phyloP scores from a whole-genome alignment of 371 early-diverging fungal species.

The Batrachochytrium dendrobatidis region DNA sequence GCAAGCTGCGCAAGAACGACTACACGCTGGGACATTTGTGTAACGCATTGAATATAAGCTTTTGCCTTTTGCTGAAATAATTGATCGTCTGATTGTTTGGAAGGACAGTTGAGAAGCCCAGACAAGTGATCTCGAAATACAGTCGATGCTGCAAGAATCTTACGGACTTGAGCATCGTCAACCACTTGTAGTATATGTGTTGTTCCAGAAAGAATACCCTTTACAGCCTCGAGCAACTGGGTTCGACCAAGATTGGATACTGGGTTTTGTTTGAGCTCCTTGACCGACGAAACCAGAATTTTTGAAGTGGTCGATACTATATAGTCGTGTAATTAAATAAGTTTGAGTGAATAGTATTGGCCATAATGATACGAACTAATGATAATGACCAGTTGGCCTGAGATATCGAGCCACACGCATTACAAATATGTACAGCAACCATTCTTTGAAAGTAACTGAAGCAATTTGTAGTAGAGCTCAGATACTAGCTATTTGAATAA shows the following conservation, averaged over 20 bases:
- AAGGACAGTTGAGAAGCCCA: neutral
- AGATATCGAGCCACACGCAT: neutral
- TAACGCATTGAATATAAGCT: slow-evolving; percentile 14
- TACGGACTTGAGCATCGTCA: slow-evolving; percentile 43
- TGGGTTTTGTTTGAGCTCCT: slow-evolving; percentile 29
- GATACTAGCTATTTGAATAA: no score
- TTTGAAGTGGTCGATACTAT: slow-evolving; percentile 31
- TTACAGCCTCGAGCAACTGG: slow-evolving; percentile 38
- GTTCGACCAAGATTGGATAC: slow-evolving; percentile 27
- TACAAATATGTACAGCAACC: neutral
- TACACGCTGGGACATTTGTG: slow-evolving; percentile 22
- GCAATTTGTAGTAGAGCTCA: no score
- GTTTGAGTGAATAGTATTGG: neutral
- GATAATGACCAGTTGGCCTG: neutral
- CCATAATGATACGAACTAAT: neutral
- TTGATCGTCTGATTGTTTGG: neutral
- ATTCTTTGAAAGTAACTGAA: neutral
- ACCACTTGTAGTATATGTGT: slow-evolving; percentile 29
- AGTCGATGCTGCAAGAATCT: slow-evolving; percentile 18
- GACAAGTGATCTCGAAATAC: slow-evolving; percentile 8
- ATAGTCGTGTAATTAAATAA: no score
- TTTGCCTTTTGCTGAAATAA: neutral
- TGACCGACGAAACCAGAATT: slow-evolving; percentile 25
- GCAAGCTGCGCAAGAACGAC: slow-evolving; percentile 32
- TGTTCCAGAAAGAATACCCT: slow-evolving; percentile 42